These are phyloP conservation scores for Solanum sitiens DNA, from an alignment of 257 asterid genomes.

Conservation along the genomic window DNA sequence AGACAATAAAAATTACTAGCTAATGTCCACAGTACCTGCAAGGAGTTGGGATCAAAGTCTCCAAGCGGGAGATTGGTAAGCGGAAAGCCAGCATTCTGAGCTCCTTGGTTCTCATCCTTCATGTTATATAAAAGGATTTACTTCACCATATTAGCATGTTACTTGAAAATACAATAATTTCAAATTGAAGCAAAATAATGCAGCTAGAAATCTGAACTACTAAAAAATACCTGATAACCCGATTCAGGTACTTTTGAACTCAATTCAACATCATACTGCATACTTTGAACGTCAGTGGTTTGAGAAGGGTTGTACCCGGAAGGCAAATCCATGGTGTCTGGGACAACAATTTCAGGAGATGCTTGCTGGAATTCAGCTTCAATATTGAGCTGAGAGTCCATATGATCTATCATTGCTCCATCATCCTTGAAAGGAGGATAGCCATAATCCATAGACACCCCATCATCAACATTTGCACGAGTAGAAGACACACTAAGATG, in stretches of 20 bases:
- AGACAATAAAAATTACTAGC: not conserved
- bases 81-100: constrained; percentile 37
- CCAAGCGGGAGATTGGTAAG: constrained; percentile 33
- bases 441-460: constrained; percentile 26
- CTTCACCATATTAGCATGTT: not conserved
- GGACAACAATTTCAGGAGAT: constrained; percentile 19
- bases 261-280: constrained; percentile 28
- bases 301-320: constrained; percentile 45
- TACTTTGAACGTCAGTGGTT: constrained; percentile 25
- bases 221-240: constrained; percentile 41
- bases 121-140: not conserved
- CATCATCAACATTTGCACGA: constrained; percentile 30
- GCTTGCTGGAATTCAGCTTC: constrained; percentile 31
- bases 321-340: constrained; percentile 36
- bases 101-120: constrained; percentile 53
- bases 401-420: constrained; percentile 7
- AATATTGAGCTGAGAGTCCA: constrained; percentile 23
- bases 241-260: constrained; percentile 33
- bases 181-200: not conserved
- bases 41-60: constrained; percentile 56
- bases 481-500: constrained; percentile 45
- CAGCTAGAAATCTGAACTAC: not conserved
- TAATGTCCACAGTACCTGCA: constrained; percentile 45
- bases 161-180: not conserved
- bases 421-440: constrained; percentile 24